Conservation (phyloP, 176 grass and related monocot species). For the Eragrostis curvula region DNA sequence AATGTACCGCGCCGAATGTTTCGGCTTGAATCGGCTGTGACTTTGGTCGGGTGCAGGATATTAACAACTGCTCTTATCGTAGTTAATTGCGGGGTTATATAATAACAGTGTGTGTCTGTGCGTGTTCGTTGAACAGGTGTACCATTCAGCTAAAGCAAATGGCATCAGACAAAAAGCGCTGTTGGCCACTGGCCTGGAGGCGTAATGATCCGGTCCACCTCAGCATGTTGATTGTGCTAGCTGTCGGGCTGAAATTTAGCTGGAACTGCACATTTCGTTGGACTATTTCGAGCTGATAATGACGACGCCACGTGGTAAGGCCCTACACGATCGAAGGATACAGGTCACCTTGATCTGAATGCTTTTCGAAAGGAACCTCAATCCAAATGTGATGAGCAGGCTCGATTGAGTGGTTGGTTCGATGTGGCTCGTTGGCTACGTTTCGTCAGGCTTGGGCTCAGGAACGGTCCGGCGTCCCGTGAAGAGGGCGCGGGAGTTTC, state of each 20-base stretch:
- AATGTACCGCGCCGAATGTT: conserved; percentile 18
- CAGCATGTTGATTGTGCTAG: neutral
- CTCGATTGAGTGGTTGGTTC: neutral
- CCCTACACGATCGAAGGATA: neutral
- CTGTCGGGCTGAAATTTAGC: conserved; percentile 8
- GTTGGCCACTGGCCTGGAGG: neutral
- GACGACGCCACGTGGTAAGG: neutral
- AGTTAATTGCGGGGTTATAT: too few relatives aligned
- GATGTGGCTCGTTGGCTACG: neutral
- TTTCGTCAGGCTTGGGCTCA: neutral
- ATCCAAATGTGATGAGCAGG: neutral
- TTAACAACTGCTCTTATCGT: neutral
- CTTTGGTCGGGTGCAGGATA: neutral
- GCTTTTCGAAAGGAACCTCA: neutral
- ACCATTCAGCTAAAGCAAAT: neutral
- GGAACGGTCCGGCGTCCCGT: neutral
- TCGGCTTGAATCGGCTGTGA: neutral
- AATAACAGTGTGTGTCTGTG: too few relatives aligned
- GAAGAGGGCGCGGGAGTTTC: neutral
- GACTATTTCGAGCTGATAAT: neutral
- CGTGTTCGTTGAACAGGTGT: neutral
- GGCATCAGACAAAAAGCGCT: neutral
- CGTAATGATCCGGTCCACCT: conserved; percentile 3
- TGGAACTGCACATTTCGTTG: neutral
- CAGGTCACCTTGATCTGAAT: conserved; percentile 6